These are phyloP conservation scores for Tulasnella sp. DNA, from an alignment of 768 basidiomycete species.

Conservation along the genomic window DNA sequence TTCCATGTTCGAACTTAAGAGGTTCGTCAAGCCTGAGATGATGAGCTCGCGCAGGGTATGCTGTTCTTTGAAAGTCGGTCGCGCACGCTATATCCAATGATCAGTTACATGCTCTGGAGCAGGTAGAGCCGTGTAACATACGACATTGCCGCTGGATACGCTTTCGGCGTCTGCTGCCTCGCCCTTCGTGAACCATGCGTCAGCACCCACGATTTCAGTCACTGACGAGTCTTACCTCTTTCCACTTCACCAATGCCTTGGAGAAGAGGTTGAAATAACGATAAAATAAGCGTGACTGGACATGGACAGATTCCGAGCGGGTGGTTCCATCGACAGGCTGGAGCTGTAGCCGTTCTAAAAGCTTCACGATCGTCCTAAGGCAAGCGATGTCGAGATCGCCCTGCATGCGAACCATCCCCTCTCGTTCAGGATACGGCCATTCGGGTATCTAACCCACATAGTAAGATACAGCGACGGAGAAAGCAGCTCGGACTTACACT, in stretches of 20 bases:
- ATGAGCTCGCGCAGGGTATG: conserved; percentile 54
- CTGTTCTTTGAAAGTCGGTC: conserved; percentile 15
- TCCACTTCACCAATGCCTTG: conserved; percentile 37
- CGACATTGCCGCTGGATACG: conserved; percentile 7
- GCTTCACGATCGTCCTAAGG: conserved; percentile 58
- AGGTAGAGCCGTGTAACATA: neutral
- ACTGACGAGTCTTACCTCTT: neutral
- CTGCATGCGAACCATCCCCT: conserved; percentile 25
- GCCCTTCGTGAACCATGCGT: neutral
- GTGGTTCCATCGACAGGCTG: conserved; percentile 41
- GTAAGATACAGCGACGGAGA: neutral
- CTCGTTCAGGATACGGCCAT: neutral
- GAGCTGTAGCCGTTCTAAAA: conserved; percentile 64
- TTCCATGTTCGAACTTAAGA: conserved; percentile 75
- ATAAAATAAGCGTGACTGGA: conserved; percentile 66
- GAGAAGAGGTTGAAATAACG: conserved; percentile 59
- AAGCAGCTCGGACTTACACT: neutral
- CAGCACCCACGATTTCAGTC: neutral
- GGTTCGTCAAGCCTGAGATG: conserved; percentile 65
- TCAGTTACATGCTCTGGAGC: neutral
- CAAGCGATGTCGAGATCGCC: conserved; percentile 63
- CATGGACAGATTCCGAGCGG: conserved; percentile 46
- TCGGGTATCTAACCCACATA: neutral
- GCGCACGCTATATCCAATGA: neutral
- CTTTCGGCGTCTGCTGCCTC: conserved; percentile 8